A percentile compares a stretch with the other conserved stretches of the same genome.
Conservation (phyloP, 2,329 filamentous ascomycete species). For the Ophiocordyceps camponoti-saundersi region DNA sequence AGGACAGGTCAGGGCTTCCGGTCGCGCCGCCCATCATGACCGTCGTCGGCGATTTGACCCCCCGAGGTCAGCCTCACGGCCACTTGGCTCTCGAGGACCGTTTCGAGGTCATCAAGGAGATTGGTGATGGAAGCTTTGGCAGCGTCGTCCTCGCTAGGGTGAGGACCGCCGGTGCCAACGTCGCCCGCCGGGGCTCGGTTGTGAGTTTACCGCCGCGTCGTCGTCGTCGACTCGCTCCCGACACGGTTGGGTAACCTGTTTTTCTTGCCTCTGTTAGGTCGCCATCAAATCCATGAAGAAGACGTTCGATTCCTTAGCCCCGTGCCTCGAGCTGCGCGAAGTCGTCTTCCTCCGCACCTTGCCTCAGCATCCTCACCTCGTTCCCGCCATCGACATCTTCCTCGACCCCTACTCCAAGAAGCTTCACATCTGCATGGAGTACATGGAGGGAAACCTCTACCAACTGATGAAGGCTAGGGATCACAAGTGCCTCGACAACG, state of each 20-base stretch:
- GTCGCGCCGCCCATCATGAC: conserved; percentile 1
- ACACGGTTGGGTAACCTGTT: no score
- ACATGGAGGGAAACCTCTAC: conserved; percentile 98
- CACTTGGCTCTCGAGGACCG: conserved; percentile 68
- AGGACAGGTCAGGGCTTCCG: background rate
- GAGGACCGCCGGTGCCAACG: conserved; percentile 71
- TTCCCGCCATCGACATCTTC: conserved; percentile 97
- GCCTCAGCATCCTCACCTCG: conserved; percentile 75
- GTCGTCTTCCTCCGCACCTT: conserved; percentile 91
- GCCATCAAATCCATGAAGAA: conserved; percentile 99
- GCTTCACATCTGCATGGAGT: conserved; percentile 97
- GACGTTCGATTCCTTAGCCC: conserved; percentile 80
- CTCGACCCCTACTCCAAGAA: conserved; percentile 91
- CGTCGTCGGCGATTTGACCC: conserved; percentile 48
- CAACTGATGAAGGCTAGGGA: conserved; percentile 98
- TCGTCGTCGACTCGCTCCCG: conserved; percentile 1
- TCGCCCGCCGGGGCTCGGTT: conserved; percentile 80
- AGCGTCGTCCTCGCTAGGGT: conserved; percentile 87
- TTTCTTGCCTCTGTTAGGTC: conserved; percentile 38
- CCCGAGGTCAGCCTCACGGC: conserved; percentile 45
- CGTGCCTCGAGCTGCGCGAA: conserved; percentile 85
- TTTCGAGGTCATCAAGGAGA: conserved; percentile 94
- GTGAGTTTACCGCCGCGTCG: conserved; percentile 35
- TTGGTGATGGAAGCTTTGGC: conserved; percentile 96
- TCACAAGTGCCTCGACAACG: conserved; percentile 80